Evolutionary conservation across 2,329 filamentous ascomycete species (phyloP).

Genomic region (Diplodia intermedia): DNA sequence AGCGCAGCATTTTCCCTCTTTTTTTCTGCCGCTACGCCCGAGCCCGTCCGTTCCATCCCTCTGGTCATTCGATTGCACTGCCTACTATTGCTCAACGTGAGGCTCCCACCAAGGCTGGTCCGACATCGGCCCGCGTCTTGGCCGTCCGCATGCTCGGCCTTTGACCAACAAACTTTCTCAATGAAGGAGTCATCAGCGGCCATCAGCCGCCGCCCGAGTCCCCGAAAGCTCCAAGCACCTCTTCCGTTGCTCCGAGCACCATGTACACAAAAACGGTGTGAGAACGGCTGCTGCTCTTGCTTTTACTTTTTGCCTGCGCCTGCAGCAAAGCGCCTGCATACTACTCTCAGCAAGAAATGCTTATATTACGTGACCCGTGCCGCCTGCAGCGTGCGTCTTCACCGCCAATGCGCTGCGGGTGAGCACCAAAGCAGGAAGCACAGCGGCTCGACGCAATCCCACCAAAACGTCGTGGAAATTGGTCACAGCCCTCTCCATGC

Average conservation of each 20-base stretch:
- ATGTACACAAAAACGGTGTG: no score
- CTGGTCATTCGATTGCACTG: slow-evolving; percentile 7
- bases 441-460: background rate
- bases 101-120: background rate
- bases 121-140: slow-evolving; percentile 22
- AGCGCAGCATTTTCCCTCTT: background rate
- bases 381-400: background rate
- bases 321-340: background rate
- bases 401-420: slow-evolving; percentile 3
- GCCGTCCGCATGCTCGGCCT: slow-evolving; percentile 1
- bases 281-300: no score
- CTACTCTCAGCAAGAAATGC: background rate
- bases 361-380: background rate
- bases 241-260: background rate
- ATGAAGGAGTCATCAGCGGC: no score
- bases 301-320: no score
- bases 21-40: background rate
- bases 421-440: background rate
- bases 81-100: background rate
- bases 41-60: background rate
- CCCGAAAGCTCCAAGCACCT: background rate
- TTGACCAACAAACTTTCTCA: background rate
- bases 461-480: background rate
- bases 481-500: no score
- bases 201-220: background rate